Base-by-base conservation (phyloP, 192 early-diverging fungal genomes). In the Umbelopsis sp. region DNA sequence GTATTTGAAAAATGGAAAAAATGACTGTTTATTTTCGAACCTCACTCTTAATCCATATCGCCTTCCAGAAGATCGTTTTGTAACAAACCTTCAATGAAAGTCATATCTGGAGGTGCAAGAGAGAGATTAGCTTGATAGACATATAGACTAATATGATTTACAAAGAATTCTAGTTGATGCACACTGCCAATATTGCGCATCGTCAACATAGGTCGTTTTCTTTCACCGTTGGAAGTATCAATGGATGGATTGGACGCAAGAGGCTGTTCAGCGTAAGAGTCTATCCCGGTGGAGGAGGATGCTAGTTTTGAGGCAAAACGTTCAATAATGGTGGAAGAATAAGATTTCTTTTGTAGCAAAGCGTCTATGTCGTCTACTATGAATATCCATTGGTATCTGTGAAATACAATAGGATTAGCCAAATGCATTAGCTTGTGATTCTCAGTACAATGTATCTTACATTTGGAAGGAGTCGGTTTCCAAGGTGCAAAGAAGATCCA, bases 341-440 rank as follows among this genome's bases (percentile, higher is more conserved):
- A n/a, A 1, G 24, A 22, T 32, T 26, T 29, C 56, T 62, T 62
- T 34, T 62, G 56, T 31, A 62, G 56, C 24, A 91, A 79, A 7
- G 89, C 85, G 34, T 94, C 93, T 24, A 93, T 84, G 4, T 93
- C 93, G 59, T 97, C 95, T 2, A 89, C 87, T 56, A 96, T 91
- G 71, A 97, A 97, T 16, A 97, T 94, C 96, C 96, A 97, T 84
- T 97, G 93, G 70, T 95, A 93, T 45, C 92, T 93, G 62, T 16
- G 3, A 14, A 14, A 50, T 20, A 45, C 10, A 66, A 56, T 24
- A n/a, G 73, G 53, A 31, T 25, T 6, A 31, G 36, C 5, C 2
- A 38, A 22, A 41, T 32, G 24, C 31, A 41, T 31, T 14, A 22
- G 32, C 2, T 12, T 22, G 51, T 22, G 25, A 24, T 24, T 25